Evolutionary conservation across 2,329 filamentous ascomycete species (phyloP), one percentile per base, ranked within the genome.

Genomic region (Thielaviopsis populi): DNA sequence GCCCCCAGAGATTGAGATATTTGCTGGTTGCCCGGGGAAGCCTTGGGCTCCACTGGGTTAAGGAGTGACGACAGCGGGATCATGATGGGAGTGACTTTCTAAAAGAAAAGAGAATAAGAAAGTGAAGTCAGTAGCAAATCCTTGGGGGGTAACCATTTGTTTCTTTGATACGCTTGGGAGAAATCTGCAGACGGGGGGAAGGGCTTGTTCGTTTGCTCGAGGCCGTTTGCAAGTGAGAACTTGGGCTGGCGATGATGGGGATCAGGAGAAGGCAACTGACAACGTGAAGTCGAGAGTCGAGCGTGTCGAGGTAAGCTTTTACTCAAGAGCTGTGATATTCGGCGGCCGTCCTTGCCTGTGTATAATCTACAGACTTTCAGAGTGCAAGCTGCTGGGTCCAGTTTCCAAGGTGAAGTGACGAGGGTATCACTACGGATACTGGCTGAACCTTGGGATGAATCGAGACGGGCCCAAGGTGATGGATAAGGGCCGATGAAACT

Each of bases 21-120:
- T 19, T 37, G 17, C 17, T 41, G 48, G 6, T 58, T 63, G 37
- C 40, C 37, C 17, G 19, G 71, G 72, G 76, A 69, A 63, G 73
- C 70, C 67, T 75, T 74, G 65, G 77, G 71, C 67, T 80, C 77
- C 61, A 77, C 73, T 68, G 85, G 85, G 71, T 88, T 88, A 71
- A 88, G 80, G 69, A 88, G 78, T 68, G 82, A 84, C 43, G 82
- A 77, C 68, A 88, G 78, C 59, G 85, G 83, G 66, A 86, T 73
- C 85, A 88, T 88, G 27, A 2, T 54, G 11, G 50, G 27, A 27
- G 8, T 54, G 50, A 33, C 22, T 33, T 54, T 30, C 30, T 27
- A 30, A 11, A 10, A 50, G n/a, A 24, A 17, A 24, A 50, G 46
- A 24, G 27, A 54, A 13, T 8, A 17, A 33, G 27, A 30, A 54